These are phyloP conservation scores for Trichosporon sp. DNA, from an alignment of 1,284 basidiomycete genomes.

Conservation along the genomic window DNA sequence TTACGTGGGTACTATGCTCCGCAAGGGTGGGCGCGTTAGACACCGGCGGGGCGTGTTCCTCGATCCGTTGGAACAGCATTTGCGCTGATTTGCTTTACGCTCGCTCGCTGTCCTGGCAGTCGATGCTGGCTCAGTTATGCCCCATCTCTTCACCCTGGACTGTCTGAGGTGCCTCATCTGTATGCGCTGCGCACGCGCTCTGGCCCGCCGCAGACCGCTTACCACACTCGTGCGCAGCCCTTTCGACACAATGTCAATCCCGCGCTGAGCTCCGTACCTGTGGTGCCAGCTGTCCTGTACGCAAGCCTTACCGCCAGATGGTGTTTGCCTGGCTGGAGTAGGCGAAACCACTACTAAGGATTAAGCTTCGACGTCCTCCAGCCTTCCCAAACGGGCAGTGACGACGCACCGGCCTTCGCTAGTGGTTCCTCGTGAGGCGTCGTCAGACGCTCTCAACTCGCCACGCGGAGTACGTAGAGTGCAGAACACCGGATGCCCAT, in stretches of 20 bases:
- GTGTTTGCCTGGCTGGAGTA: background rate
- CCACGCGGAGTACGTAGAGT: background rate
- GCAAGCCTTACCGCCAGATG: background rate
- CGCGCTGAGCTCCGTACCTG: background rate
- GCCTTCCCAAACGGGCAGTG: background rate
- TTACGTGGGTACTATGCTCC: background rate
- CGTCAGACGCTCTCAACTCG: background rate
- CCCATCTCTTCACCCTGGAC: background rate
- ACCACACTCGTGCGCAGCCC: background rate
- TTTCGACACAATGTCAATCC: background rate
- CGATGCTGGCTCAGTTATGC: background rate
- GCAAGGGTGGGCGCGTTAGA: background rate
- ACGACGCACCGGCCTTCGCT: background rate
- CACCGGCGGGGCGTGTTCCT: background rate
- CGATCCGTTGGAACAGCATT: background rate
- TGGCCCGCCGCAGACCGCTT: background rate
- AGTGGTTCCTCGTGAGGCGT: background rate
- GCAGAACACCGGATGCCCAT: background rate
- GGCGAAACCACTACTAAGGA: background rate
- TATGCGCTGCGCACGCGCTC: background rate
- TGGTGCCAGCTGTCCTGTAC: background rate
- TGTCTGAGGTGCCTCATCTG: background rate
- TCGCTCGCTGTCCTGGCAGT: background rate
- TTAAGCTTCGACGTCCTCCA: background rate
- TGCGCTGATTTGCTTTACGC: background rate